Evolutionary conservation across 2,329 filamentous ascomycete genomes (phyloP).

Genomic region (Claviceps sp.): DNA sequence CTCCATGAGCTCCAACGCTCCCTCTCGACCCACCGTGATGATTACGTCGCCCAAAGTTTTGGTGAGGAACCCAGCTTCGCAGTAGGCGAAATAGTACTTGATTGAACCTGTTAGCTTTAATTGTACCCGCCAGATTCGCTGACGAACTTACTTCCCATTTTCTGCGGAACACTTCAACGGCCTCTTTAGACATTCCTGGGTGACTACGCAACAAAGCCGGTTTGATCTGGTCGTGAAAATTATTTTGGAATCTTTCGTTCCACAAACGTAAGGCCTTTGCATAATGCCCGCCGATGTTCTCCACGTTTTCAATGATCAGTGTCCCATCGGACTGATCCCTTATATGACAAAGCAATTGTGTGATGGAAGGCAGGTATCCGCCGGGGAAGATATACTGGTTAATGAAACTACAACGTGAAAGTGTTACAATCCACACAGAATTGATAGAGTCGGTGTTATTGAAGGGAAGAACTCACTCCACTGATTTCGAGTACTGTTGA

Average conservation of each 20-base stretch:
- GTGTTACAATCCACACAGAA: slow-evolving; percentile 1
- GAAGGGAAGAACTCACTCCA: slow-evolving; percentile 35
- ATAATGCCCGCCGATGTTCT: slow-evolving; percentile 66
- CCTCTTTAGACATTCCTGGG: slow-evolving; percentile 43
- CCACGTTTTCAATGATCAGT: slow-evolving; percentile 51
- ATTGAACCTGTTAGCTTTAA: slow-evolving; percentile 6
- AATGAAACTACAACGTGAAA: slow-evolving; percentile 40
- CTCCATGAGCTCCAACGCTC: slow-evolving; percentile 54
- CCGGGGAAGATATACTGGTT: slow-evolving; percentile 67
- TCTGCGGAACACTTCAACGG: slow-evolving; percentile 51
- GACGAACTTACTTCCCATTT: slow-evolving; percentile 50
- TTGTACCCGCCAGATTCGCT: background rate
- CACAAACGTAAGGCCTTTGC: slow-evolving; percentile 55
- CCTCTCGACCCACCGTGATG: slow-evolving; percentile 54
- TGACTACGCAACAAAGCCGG: slow-evolving; percentile 47
- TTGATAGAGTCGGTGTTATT: background rate
- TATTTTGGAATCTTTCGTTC: slow-evolving; percentile 50
- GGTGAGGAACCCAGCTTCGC: slow-evolving; percentile 58
- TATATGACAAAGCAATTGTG: slow-evolving; percentile 45
- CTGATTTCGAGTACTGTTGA: slow-evolving; percentile 48
- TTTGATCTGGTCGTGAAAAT: slow-evolving; percentile 47
- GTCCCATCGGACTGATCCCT: slow-evolving; percentile 44
- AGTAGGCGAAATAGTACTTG: slow-evolving; percentile 63
- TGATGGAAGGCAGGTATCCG: slow-evolving; percentile 51
- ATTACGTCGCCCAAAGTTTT: slow-evolving; percentile 63